Evolutionary conservation across 768 basidiomycete species (phyloP).

Genomic region (Chalciporus chontae): DNA sequence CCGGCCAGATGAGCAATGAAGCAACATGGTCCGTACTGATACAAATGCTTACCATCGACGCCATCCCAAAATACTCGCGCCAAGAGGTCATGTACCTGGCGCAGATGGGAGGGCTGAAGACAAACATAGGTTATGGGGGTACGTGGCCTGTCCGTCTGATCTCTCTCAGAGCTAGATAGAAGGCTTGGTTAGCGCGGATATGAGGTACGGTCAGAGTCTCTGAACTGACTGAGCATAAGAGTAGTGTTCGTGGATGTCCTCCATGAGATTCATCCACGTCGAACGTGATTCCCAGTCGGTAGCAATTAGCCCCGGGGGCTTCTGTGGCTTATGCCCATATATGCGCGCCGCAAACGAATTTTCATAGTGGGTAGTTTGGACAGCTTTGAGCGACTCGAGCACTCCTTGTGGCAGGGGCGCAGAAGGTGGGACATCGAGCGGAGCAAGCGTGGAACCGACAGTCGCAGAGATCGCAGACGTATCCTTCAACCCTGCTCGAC

Average conservation of each 20-base stretch:
- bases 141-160: conserved; percentile 36
- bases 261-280: conserved; percentile 76
- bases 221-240: conserved; percentile 50
- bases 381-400: conserved; percentile 50
- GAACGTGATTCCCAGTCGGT: conserved; percentile 71
- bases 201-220: background rate
- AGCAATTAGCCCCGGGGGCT: conserved; percentile 40
- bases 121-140: conserved; percentile 64
- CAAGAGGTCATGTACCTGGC: conserved; percentile 71
- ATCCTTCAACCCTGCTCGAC: conserved; percentile 11
- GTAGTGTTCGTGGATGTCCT: conserved; percentile 66
- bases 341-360: conserved; percentile 67
- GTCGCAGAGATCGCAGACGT: conserved; percentile 1
- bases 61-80: conserved; percentile 71
- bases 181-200: background rate
- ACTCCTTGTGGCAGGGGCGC: conserved; percentile 30
- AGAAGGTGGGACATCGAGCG: conserved; percentile 28
- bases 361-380: conserved; percentile 61
- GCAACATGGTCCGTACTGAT: background rate
- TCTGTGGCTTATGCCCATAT: conserved; percentile 36
- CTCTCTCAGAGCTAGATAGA: conserved; percentile 53
- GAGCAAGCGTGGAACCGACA: conserved; percentile 8
- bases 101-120: conserved; percentile 55
- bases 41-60: conserved; percentile 54
- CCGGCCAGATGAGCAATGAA: background rate